phyloP scores from a whole-genome alignment of 2,329 filamentous ascomycete genomes.

The Cladosporium sphaerospermum region DNA sequence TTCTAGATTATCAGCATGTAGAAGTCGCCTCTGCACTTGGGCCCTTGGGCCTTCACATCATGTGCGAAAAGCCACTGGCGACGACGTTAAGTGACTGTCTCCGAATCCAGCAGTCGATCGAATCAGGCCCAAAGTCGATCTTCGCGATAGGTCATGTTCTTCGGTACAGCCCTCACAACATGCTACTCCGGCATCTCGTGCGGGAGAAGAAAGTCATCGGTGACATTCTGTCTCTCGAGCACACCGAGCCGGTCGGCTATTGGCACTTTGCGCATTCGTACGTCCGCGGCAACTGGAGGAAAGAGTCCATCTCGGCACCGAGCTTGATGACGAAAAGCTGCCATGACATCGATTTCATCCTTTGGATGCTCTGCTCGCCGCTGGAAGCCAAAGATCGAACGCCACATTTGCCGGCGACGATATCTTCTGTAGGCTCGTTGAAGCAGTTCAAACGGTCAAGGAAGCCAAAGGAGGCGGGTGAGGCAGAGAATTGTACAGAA shows the following conservation, averaged over 20 bases:
- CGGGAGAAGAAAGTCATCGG: conserved; percentile 71
- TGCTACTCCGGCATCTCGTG: conserved; percentile 71
- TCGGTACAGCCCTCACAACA: conserved; percentile 88
- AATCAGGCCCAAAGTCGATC: conserved; percentile 39
- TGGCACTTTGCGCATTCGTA: conserved; percentile 94
- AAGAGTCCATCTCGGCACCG: conserved; percentile 67
- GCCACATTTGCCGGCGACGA: conserved; percentile 54
- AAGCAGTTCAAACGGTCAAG: conserved; percentile 70
- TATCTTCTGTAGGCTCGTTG: conserved; percentile 70
- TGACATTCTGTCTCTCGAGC: conserved; percentile 77
- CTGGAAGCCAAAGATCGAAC: conserved; percentile 23
- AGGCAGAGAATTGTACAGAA: conserved; percentile 78
- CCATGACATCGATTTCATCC: conserved; percentile 86
- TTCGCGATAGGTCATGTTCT: conserved; percentile 94
- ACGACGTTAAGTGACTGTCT: conserved; percentile 74
- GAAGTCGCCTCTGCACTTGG: conserved; percentile 72
- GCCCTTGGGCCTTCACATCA: conserved; percentile 66
- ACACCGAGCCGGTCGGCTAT: conserved; percentile 91
- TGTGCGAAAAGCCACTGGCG: conserved; percentile 92
- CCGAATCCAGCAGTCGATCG: conserved; percentile 46
- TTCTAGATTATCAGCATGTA: conserved; percentile 82
- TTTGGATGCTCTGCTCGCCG: conserved; percentile 84
- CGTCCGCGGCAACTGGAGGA: conserved; percentile 90
- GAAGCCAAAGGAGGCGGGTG: conserved; percentile 69
- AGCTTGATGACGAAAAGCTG: conserved; percentile 91